phyloP scores from a whole-genome alignment of 2,329 filamentous ascomycete species.

The Apiospora arundinis region DNA sequence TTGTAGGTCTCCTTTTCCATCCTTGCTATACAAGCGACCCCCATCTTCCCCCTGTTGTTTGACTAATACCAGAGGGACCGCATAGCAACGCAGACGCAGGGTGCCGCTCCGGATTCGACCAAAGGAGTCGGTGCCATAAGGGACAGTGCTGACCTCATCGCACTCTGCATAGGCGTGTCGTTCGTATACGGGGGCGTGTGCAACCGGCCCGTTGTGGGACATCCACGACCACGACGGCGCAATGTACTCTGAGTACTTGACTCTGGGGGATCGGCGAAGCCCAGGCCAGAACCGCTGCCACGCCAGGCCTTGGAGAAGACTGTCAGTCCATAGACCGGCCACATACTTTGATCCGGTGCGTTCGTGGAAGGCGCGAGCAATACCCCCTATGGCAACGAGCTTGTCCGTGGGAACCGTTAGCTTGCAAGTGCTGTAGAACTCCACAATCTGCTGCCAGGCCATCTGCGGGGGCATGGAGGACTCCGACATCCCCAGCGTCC shows the following conservation, averaged over 20 bases:
- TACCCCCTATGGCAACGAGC: neutral
- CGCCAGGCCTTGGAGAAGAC: neutral
- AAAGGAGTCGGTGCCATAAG: neutral
- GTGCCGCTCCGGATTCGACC: neutral
- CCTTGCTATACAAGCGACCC: too few relatives aligned
- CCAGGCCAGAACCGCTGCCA: neutral
- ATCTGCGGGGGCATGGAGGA: neutral
- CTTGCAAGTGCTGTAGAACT: neutral
- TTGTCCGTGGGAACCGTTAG: neutral
- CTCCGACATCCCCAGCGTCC: neutral
- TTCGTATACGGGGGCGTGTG: too few relatives aligned
- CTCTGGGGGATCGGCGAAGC: neutral
- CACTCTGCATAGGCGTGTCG: neutral
- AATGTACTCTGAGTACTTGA: neutral
- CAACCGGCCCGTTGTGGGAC: neutral
- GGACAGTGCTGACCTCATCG: neutral
- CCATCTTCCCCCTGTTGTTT: neutral
- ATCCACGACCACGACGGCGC: conserved; percentile 7
- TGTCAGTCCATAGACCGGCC: neutral
- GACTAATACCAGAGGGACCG: neutral
- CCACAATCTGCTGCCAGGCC: neutral
- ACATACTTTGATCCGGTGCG: neutral
- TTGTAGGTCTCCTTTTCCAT: neutral
- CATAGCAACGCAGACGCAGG: neutral
- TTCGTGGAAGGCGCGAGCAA: neutral